Evolutionary conservation across 441 rosid species (phyloP), one percentile per base, ranked within the genome.

Genomic region (Erodium chrysanthum): DNA sequence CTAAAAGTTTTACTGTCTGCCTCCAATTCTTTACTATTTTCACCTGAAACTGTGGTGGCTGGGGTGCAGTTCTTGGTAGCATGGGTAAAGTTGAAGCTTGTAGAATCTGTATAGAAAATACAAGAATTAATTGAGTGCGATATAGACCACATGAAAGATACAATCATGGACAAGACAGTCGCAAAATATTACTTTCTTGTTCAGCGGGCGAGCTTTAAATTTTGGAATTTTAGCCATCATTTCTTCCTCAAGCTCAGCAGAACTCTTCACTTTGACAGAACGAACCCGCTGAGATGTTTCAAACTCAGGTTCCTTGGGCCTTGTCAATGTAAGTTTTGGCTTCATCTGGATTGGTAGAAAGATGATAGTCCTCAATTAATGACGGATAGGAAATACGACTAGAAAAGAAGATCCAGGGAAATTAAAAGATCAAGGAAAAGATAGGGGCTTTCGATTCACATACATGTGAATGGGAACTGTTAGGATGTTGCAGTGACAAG

Each of bases 161-260:
- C 12, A 44, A 44, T 44, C 52, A 44, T 44, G n/a, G 17, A 44
- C 52, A 44, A 44, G 52, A n/a, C 52, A 44, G 5, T 1, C 15
- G 4, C 52, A 44, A 44, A 44, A 44, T 44, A 44, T 44, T 75
- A 89, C 98, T 96, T 89, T 94, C 83, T 88, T 94, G 86, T 94
- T 94, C 58, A 94, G 59, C 27, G 94, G 96, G 74, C 94, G 84
- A 73, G 99, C 99, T 86, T 88, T 91, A 77, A 94, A 94, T 77
- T 94, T 94, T 0, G 97, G 96, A 72, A 89, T 84, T 76, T 94
- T 89, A 67, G 97, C 87, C 90, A 94, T 81, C 91, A 94, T 86
- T 84, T 94, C 97, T 83, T 89, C 99, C 79, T 94, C 99, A 69
- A 94, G 83, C 78, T 94, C 99, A 0, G 87, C 86, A 40, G 89